These are phyloP conservation scores for Stephania japonica DNA, from an alignment of 164 flowering plant species.

Conservation along the genomic window DNA sequence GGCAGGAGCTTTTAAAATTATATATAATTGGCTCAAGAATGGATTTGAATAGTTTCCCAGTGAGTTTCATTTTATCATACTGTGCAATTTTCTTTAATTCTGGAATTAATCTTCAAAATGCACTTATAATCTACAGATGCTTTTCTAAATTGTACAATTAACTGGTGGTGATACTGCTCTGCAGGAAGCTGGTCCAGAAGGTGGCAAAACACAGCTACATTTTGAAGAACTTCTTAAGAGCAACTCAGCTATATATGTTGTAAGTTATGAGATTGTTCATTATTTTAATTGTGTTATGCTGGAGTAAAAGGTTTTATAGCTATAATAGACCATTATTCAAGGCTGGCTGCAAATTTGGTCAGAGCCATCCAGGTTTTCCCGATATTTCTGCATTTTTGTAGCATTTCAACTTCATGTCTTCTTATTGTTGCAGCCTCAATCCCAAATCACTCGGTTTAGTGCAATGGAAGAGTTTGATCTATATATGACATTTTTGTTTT, in stretches of 20 bases:
- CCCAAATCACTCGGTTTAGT: background rate
- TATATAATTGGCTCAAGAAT: no score
- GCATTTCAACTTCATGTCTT: background rate
- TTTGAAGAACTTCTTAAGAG: conserved; percentile 91
- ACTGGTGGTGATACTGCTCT: conserved; percentile 12
- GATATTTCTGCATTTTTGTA: background rate
- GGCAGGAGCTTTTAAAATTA: no score
- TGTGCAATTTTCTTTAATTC: no score
- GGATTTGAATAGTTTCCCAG: no score
- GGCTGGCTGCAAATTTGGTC: background rate
- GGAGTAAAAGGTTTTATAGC: background rate
- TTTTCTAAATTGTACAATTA: background rate
- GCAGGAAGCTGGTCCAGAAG: conserved; percentile 91
- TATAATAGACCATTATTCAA: background rate
- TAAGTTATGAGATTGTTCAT: conserved; percentile 21
- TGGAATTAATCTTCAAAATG: background rate
- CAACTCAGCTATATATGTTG: conserved; percentile 80
- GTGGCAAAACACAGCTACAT: conserved; percentile 83
- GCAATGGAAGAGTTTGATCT: background rate
- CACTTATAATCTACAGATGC: background rate
- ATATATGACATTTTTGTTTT: background rate
- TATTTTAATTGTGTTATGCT: background rate
- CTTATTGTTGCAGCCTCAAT: background rate
- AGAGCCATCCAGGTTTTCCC: background rate
- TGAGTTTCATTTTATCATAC: no score